Evolutionary conservation across 495 filamentous ascomycete genomes (phyloP), one percentile per base, ranked within the genome.

Genomic region (Xylaria longipes): DNA sequence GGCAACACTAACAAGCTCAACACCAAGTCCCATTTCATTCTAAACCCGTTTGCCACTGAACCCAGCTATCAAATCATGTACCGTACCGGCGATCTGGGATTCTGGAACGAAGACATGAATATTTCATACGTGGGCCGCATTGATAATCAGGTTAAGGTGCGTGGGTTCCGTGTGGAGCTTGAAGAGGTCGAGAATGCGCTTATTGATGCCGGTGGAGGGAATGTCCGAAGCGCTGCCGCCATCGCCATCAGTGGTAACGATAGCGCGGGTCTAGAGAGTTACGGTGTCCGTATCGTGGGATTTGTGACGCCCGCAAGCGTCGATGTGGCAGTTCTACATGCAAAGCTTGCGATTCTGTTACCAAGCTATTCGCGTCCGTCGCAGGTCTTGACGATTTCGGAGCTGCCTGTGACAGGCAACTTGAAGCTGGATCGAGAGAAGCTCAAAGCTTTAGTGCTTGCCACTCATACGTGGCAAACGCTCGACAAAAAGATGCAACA

Each of bases 101-200:
- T 31, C 25, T 56, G 52, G 52, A 15, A 56, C 11, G 22, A 17
- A 15, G 22, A 56, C 5, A 56, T 56, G 52, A 56, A 56, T 15
- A 31, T 56, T 27, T 56, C 52, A 4, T 56, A 56, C 52, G 52
- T 56, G 11, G 25, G 52, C 3, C 52, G 52, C 4, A 25, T 56
- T 29, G 52, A 56, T 29, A 56, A 56, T 5, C 22, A 29, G 52
- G 52, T 56, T 17, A 56, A 56, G 22, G 25, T 56, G 25, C 52
- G 52, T 8, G 52, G 52, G 15, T 56, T 56, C 15, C 52, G 52
- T 4, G 52, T 56, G 1, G 52, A 56, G 25, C 52, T 56, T 15
- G 52, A 56, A 15, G 52, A 56, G 12, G 52, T 56, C 22, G 52
- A 56, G 52, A 27, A 56, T 56, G 52, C 52, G 5, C 52, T 56